Evolutionary conservation across 2,329 filamentous ascomycete species (phyloP), one percentile per base, ranked within the genome.

Genomic region (Trichoderma polysporum): DNA sequence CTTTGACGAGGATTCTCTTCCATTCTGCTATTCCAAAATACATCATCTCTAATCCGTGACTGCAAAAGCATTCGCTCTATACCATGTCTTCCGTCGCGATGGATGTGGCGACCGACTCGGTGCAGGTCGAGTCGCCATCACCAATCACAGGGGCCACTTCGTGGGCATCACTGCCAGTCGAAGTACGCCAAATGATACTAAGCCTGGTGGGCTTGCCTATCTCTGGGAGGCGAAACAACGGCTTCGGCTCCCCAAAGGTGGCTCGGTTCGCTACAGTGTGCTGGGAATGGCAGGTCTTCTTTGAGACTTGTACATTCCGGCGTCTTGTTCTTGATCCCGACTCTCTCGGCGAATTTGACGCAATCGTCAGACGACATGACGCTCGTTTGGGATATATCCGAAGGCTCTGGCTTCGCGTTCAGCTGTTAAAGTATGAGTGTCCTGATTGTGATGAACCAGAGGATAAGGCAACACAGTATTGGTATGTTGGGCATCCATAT

Each of bases 401-500:
- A 7, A 64, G 57, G 4, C 27, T 64, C 17, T 64, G 50, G 61
- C 61, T 64, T 57, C 39, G 29, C 10, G 22, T 64, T 27, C 4
- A 33, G 9, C 61, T 64, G 27, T 5, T 27, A 7, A 37, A 35
- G 8, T 65, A 65, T 15, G 2, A 22, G 10, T 65, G 61, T 29
- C 50, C 61, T 19, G 29, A 45, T 37, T 65, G 61, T n/a, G 52
- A 65, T 19, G 6, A 37, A 47, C 19, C 29, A 17, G 61, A 65
- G 29, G 61, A 65, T 37, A 4, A n/a, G 9, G 39, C 19, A 47
- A 57, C 52, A 65, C 52, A 57, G 19, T n/a, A 49, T 29, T 27
- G 9, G 52, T 65, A 19, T 33, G 61, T 62, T n/a, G 29, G 37
- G 27, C 17, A 33, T 22, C 41, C 15, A 35, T 6, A 45, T 56